These are phyloP conservation scores for Aciculosporium take DNA, from an alignment of 2,329 filamentous ascomycete species.

Conservation along the genomic window DNA sequence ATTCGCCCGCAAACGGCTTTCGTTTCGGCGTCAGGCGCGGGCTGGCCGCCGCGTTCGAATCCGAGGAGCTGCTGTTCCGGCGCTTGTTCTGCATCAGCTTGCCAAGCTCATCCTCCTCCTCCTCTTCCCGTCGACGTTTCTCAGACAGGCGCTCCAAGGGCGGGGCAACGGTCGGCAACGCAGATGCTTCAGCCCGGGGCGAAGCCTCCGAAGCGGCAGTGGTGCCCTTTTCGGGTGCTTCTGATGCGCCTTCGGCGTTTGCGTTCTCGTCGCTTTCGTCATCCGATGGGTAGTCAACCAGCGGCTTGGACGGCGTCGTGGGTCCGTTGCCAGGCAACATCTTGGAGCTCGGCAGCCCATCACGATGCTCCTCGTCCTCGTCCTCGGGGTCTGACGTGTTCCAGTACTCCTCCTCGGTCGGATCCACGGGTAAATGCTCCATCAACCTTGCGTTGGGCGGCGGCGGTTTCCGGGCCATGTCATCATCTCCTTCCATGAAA, in stretches of 20 bases:
- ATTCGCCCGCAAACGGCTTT: slow-evolving; percentile 28
- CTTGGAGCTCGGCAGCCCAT: slow-evolving; percentile 15
- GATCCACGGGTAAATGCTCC: slow-evolving; percentile 60
- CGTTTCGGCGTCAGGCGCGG: slow-evolving; percentile 20
- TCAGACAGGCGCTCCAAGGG: slow-evolving; percentile 71
- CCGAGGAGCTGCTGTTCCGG: slow-evolving; percentile 41
- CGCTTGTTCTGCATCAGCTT: slow-evolving; percentile 59
- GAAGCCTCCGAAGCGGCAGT: slow-evolving; percentile 19
- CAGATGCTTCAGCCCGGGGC: slow-evolving; percentile 15
- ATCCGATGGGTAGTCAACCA: slow-evolving; percentile 89
- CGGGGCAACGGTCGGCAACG: slow-evolving; percentile 23
- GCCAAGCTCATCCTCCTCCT: slow-evolving; percentile 75
- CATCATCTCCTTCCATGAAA: slow-evolving; percentile 56
- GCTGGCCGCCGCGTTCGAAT: slow-evolving; percentile 23
- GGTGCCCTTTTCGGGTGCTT: slow-evolving; percentile 15
- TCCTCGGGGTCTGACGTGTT: slow-evolving; percentile 80
- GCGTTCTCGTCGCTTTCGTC: slow-evolving; percentile 53
- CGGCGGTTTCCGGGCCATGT: slow-evolving; percentile 29
- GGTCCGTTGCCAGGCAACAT: slow-evolving; percentile 41
- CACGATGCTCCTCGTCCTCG: slow-evolving; percentile 36
- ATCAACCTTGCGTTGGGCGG: slow-evolving; percentile 43
- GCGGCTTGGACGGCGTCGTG: slow-evolving; percentile 49
- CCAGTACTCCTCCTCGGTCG: slow-evolving; percentile 86
- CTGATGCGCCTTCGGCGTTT: slow-evolving; percentile 35
- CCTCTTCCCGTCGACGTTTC: slow-evolving; percentile 82